These are phyloP conservation scores for Termitomyces sp. DNA, from an alignment of 768 basidiomycete genomes.

Conservation along the genomic window DNA sequence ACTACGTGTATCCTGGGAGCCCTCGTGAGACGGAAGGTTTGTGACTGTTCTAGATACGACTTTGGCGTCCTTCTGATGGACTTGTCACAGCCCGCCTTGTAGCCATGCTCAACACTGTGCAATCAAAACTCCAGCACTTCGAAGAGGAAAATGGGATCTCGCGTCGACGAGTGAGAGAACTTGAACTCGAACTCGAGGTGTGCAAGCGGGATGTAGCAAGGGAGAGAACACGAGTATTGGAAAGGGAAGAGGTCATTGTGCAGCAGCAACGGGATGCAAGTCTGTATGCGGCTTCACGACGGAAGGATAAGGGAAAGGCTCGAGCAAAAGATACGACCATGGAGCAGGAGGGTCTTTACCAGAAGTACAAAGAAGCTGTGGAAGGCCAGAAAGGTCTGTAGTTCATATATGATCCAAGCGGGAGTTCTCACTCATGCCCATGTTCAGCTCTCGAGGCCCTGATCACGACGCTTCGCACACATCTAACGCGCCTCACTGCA, in stretches of 20 bases:
- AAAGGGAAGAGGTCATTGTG: slow-evolving; percentile 49
- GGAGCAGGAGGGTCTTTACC: slow-evolving; percentile 39
- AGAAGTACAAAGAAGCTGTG: slow-evolving; percentile 72
- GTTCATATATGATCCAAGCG: slow-evolving; percentile 1
- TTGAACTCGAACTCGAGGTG: slow-evolving; percentile 83
- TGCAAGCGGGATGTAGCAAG: slow-evolving; percentile 76
- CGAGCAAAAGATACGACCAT: slow-evolving; percentile 26
- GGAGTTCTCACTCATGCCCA: slow-evolving; percentile 23
- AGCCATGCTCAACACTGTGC: slow-evolving; percentile 60
- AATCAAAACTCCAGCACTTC: slow-evolving; percentile 66
- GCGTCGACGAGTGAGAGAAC: slow-evolving; percentile 77
- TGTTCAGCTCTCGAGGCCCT: slow-evolving; percentile 75
- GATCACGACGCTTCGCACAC: slow-evolving; percentile 67
- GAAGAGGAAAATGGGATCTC: slow-evolving; percentile 84
- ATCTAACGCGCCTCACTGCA: slow-evolving; percentile 73
- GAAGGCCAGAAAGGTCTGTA: slow-evolving; percentile 86
- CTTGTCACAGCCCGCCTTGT: slow-evolving; percentile 52
- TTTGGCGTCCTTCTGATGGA: not conserved
- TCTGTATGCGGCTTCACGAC: slow-evolving; percentile 20
- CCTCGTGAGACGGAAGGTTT: slow-evolving; percentile 67
- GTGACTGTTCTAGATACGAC: not conserved
- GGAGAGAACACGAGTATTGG: slow-evolving; percentile 65
- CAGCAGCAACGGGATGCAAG: slow-evolving; percentile 31
- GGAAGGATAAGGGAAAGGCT: slow-evolving; percentile 39
- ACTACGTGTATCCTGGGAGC: slow-evolving; percentile 46